Evolutionary conservation across 805 yeast genomes (phyloP).

Genomic region (Teunomyces pallodes): DNA sequence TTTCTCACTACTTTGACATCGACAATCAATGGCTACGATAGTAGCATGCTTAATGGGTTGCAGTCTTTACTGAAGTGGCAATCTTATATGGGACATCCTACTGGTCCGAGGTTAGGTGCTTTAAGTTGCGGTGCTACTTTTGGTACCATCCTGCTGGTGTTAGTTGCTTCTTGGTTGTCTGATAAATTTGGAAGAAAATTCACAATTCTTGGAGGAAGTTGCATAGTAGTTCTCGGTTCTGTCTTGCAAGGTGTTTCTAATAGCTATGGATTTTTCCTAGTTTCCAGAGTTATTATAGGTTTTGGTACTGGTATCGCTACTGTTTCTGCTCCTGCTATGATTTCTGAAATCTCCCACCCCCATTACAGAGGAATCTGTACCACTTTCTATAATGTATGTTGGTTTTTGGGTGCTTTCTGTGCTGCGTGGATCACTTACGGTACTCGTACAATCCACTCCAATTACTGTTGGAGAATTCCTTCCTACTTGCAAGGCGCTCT

Average conservation of each 20-base stretch:
- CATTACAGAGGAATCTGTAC: slow-evolving; percentile 21
- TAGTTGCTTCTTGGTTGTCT: slow-evolving; percentile 24
- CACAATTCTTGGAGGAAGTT: slow-evolving; percentile 22
- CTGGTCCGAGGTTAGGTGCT: slow-evolving; percentile 21
- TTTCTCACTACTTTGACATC: slow-evolving; percentile 45
- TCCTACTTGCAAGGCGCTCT: slow-evolving; percentile 48
- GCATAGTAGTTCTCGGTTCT: slow-evolving; percentile 28
- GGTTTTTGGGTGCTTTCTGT: slow-evolving; percentile 53
- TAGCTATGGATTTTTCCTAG: slow-evolving; percentile 37
- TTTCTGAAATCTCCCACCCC: slow-evolving; percentile 52
- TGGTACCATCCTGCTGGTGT: slow-evolving; percentile 35
- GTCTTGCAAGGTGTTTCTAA: slow-evolving; percentile 35
- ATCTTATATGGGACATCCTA: slow-evolving; percentile 28
- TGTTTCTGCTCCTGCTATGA: slow-evolving; percentile 46
- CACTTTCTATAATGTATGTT: slow-evolving; percentile 48
- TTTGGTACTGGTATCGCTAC: slow-evolving; percentile 42
- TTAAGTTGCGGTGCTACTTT: slow-evolving; percentile 22
- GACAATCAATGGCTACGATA: slow-evolving; percentile 35
- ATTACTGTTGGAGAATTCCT: slow-evolving; percentile 56
- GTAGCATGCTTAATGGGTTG: slow-evolving; percentile 45
- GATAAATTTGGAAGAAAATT: slow-evolving; percentile 44
- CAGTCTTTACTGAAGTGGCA: slow-evolving; percentile 45
- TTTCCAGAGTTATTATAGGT: slow-evolving; percentile 48
- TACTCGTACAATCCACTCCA: slow-evolving; percentile 25
- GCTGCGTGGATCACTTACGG: slow-evolving; percentile 54